Base-by-base conservation (phyloP, 768 basidiomycete species). In the Cyclocybe cylindracea region DNA sequence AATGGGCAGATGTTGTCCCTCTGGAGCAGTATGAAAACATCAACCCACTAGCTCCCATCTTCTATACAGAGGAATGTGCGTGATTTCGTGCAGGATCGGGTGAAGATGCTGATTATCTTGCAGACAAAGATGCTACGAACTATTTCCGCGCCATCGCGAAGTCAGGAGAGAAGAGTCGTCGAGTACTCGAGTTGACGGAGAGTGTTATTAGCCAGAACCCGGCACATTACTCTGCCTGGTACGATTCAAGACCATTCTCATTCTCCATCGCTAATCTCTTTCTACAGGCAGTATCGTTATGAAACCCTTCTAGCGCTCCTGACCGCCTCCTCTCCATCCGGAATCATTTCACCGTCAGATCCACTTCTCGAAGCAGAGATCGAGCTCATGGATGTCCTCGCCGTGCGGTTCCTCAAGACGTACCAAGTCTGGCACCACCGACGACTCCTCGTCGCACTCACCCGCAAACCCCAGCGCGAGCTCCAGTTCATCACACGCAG, bases 401-500 rank as follows among this genome's bases (percentile, higher is more conserved):
- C 94, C 16, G 78, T 86, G 57, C 78, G 78, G 58, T 86, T 86
- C 68, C 79, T 98, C 63, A 99, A 98, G 74, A 94, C 88, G 8
- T 98, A 98, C 69, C 97, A 99, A 74, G 95, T 98, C 19, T 98
- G 97, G 97, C 95, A 89, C 70, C 91, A 94, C 63, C 86, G 91
- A 39, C 84, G 88, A 4, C 82, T 93, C 34, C 76, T 94, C 35
- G 79, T 93, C 55, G 77, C 77, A 35, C 69, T 76, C 41, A 75
- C 82, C 32, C 73, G 78, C 50, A 66, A 77, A 18, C 79, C 86
- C 5, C 64, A 51, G 3, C 78, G 79, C 7, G 97, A 99, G 69
- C 85, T 98, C 48, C 76, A 66, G 34, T 98, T 97, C 69, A 86
- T 94, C 65, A 79, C 85, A 45, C 69, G 73, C 49, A 85, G 85